These are phyloP conservation scores for Plasmodium sp. DNA, from an alignment of 169 alveolate genomes.

Conservation along the genomic window DNA sequence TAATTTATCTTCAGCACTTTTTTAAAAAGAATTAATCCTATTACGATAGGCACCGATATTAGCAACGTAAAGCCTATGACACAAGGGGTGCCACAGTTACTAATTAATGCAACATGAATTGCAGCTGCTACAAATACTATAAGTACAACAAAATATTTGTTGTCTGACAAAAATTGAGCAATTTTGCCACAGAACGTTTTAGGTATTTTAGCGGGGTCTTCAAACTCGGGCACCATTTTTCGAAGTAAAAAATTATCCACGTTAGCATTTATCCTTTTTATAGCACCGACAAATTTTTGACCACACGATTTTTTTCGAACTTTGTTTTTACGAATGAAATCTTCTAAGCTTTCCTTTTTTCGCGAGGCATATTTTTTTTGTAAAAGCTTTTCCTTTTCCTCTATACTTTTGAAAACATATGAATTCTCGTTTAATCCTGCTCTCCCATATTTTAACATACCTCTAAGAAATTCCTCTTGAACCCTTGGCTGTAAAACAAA, in stretches of 20 bases:
- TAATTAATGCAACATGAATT: too few relatives aligned
- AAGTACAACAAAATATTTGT: background rate
- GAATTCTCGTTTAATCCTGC: background rate
- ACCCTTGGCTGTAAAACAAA: background rate
- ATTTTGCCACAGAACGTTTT: background rate
- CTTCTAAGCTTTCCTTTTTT: background rate
- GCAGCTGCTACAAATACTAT: background rate
- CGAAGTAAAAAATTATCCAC: background rate
- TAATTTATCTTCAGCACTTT: background rate
- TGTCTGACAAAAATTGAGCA: background rate
- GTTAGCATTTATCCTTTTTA: background rate
- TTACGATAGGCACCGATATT: background rate
- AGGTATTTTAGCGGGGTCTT: background rate
- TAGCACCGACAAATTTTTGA: background rate
- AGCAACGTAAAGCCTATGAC: background rate
- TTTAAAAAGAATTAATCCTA: too few relatives aligned
- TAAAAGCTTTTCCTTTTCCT: background rate
- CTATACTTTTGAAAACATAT: background rate
- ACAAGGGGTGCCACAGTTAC: too few relatives aligned
- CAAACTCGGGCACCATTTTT: background rate
- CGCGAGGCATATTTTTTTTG: background rate
- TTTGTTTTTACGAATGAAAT: background rate
- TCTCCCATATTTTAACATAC: too few relatives aligned
- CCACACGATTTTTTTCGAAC: too few relatives aligned
- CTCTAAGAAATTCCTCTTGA: background rate